phyloP scores from a whole-genome alignment of 106 monocot species.

The Iris macrosiphon region DNA sequence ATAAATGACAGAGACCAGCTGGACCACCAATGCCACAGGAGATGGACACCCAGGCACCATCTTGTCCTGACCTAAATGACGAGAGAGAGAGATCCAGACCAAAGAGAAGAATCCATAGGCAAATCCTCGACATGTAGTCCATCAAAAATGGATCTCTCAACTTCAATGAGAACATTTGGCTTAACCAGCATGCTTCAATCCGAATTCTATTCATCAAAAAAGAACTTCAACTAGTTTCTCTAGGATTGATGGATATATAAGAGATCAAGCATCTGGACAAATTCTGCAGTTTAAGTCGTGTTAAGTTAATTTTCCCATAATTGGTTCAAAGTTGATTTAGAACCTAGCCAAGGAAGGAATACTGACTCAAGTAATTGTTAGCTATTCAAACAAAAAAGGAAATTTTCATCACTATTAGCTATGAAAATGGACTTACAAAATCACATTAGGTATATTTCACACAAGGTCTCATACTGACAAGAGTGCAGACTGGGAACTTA shows the following conservation, averaged over 20 bases:
- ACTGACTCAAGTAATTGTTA: no score
- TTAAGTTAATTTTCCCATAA: not conserved
- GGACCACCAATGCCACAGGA: constrained; percentile 54
- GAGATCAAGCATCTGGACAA: constrained; percentile 83
- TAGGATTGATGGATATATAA: constrained; percentile 75
- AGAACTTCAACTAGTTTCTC: constrained; percentile 56
- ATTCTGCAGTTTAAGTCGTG: constrained; percentile 33
- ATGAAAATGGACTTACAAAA: no score
- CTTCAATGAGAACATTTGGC: constrained; percentile 85
- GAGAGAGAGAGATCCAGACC: constrained; percentile 33
- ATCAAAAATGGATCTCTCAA: constrained; percentile 72
- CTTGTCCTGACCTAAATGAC: constrained; percentile 21
- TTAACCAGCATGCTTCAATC: constrained; percentile 70
- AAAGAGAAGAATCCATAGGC: constrained; percentile 55
- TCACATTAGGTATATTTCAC: no score
- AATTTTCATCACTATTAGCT: no score
- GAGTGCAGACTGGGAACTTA: no score
- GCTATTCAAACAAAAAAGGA: no score
- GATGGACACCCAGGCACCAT: constrained; percentile 11
- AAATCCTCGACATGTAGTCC: constrained; percentile 80
- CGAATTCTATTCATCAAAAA: constrained; percentile 40
- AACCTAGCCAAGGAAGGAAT: no score
- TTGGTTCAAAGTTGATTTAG: not conserved
- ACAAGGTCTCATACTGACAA: no score
- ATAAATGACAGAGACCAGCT: constrained; percentile 93